phyloP scores from a whole-genome alignment of 129 eudicot genomes.

The Helianthus tuberosus region DNA sequence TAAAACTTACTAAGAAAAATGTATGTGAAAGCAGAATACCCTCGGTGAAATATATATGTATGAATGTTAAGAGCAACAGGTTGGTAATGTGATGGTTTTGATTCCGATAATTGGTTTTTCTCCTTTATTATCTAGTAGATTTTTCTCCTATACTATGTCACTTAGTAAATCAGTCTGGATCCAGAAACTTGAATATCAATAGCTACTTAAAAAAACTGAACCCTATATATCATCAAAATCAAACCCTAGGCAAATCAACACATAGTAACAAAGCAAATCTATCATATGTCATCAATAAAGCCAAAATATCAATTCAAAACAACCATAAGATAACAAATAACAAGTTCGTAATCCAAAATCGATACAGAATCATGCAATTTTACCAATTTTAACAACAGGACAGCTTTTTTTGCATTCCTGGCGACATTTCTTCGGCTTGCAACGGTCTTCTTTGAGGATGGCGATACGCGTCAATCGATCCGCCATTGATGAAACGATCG shows the following conservation, averaged over 20 bases:
- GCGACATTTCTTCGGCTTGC: constrained; percentile 91
- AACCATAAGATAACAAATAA: neutral
- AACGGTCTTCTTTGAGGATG: constrained; percentile 72
- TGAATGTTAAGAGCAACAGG: neutral
- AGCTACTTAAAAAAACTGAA: neutral
- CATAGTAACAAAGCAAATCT: too few species aligned
- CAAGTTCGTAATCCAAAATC: neutral
- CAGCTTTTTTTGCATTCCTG: constrained; percentile 96
- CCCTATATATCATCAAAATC: too few species aligned
- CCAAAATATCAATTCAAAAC: neutral
- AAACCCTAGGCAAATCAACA: too few species aligned
- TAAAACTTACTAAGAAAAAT: constrained; percentile 6
- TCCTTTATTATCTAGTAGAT: neutral
- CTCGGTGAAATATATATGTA: constrained; percentile 5
- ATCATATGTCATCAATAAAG: too few species aligned
- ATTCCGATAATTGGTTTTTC: neutral
- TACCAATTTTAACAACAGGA: constrained; percentile 94
- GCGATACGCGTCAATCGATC: constrained; percentile 94
- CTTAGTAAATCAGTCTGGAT: neutral
- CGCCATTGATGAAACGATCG: constrained; percentile 44
- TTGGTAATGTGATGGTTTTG: neutral
- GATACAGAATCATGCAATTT: neutral
- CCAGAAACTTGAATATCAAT: neutral
- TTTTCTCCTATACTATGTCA: neutral
- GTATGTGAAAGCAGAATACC: neutral